phyloP scores from a whole-genome alignment of 306 rosid species.

The Leucaena leucocephala region DNA sequence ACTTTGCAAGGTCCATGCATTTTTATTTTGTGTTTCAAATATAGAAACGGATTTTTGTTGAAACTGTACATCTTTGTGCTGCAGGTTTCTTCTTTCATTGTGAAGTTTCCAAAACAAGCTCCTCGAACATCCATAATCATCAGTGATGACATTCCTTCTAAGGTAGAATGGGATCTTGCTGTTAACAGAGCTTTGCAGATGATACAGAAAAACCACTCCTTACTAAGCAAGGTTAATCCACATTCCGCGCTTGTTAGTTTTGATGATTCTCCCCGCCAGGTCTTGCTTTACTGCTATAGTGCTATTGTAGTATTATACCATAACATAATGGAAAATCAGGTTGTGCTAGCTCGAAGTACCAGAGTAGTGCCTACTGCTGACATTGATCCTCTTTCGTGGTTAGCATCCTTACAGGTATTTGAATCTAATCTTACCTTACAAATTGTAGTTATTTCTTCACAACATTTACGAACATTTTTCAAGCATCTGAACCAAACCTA shows the following conservation, averaged over 20 bases:
- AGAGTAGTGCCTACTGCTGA: constrained; percentile 69
- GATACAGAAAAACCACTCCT: constrained; percentile 63
- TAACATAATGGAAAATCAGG: constrained; percentile 56
- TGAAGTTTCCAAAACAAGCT: constrained; percentile 55
- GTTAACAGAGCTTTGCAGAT: constrained; percentile 75
- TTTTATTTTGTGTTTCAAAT: background rate
- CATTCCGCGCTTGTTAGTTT: constrained; percentile 18
- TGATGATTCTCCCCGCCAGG: constrained; percentile 1
- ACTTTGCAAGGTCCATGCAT: constrained; percentile 59
- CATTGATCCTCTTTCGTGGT: constrained; percentile 77
- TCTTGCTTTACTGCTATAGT: background rate
- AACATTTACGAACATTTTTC: background rate
- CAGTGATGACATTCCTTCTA: constrained; percentile 63
- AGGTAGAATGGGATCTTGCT: constrained; percentile 67
- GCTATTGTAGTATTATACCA: background rate
- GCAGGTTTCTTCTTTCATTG: constrained; percentile 74
- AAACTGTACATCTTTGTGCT: constrained; percentile 27
- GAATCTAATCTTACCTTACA: constrained; percentile 17
- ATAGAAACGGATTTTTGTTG: background rate
- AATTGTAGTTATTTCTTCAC: constrained; percentile 7
- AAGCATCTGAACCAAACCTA: constrained; percentile 30
- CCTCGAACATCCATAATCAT: constrained; percentile 64
- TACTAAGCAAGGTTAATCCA: constrained; percentile 58
- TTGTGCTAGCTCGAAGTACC: constrained; percentile 92
- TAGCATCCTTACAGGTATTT: constrained; percentile 79